Evolutionary conservation across 495 filamentous ascomycete genomes (phyloP), one percentile per base, ranked within the genome.

Genomic region (Aspergillus bertholletiae): DNA sequence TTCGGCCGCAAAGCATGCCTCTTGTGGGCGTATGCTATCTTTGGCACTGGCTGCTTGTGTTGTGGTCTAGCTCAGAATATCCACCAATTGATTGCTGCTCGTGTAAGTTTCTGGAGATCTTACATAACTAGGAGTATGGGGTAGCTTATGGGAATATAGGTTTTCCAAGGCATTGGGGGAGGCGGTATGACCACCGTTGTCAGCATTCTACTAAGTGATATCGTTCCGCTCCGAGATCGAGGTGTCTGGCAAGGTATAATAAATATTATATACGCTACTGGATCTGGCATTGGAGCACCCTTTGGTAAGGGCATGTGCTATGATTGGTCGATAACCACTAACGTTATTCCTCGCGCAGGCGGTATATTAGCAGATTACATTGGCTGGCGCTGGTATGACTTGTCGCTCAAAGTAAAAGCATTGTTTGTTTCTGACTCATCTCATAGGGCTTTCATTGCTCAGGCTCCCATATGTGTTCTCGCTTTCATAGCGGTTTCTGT

Each of bases 101-200:
- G 78, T 49, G 77, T 80, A 73, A 53, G 72, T 58, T 45, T 18
- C 35, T 22, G 4, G 23, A 15, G 27, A 18, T 18, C n/a, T n/a
- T n/a, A n/a, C n/a, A 7, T 5, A 21, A 9, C 11, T 7, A 22
- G 1, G 3, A 7, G 17, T 3, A 43, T 18, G 26, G 5, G 7
- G 7, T 40, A 2, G 5, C 15, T 51, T 21, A 43, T 12, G 22
- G 13, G 40, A 46, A 23, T 49, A 2, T 20, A 74, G 72, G 69
- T 73, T 35, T 84, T 87, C 58, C 80, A 85, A 61, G 89, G 90
- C 5, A 83, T 92, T 55, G 90, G 90, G 11, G 91, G 89, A 20
- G 90, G 88, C 23, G 91, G 90, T 20, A 93, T 95, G 89, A 90
- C 85, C 3, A 87, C 87, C 5, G 83, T 94, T 46, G 88, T 88